Evolutionary conservation across 148 eudicot species (phyloP), one percentile per base, ranked within the genome.

Genomic region (Pouteria glomerata): DNA sequence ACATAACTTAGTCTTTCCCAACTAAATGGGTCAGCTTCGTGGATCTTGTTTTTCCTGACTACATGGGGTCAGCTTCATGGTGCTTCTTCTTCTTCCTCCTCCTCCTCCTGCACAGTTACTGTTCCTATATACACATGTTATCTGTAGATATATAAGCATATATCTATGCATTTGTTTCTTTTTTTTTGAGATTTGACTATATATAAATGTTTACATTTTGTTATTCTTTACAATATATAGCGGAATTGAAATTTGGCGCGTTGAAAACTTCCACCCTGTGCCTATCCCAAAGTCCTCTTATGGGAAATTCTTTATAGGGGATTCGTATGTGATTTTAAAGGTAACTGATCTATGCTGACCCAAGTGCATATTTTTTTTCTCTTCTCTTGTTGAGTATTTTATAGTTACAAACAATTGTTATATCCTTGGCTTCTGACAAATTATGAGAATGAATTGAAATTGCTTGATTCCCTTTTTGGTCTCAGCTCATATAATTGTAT

Each of bases 171-270:
- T 66, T 47, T 65, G 19, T 59, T 77, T 41, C 59, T 23, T 74
- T 56, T 71, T 15, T 58, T 70, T 59, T 55, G 39, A 13, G 26
- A 69, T 57, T 57, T 34, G 31, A 15, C 24, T 19, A n/a, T 23
- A 33, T 48, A 19, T 58, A 24, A 21, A 15, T 34, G 50, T 61
- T 35, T 53, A 51, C 47, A 47, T 57, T 55, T 37, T 78, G 52
- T 33, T 8, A 24, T 73, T 90, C 90, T 87, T 89, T 56, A 89
- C 85, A 41, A 61, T 53, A 37, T 64, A 50, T 73, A 94, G 98
- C 44, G 98, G 97, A 55, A 79, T 86, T 74, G 98, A 94, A 80
- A 89, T 94, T 80, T 94, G 98, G 98, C 89, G 96, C 59, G 86
- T 94, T 57, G 98, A 89, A 73, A 91, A 85, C 76, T 83, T 88